A percentile compares a stretch with the other conserved stretches of the same genome.
phyloP scores from a whole-genome alignment of 2,329 filamentous ascomycete genomes.

The Didymella sp. region DNA sequence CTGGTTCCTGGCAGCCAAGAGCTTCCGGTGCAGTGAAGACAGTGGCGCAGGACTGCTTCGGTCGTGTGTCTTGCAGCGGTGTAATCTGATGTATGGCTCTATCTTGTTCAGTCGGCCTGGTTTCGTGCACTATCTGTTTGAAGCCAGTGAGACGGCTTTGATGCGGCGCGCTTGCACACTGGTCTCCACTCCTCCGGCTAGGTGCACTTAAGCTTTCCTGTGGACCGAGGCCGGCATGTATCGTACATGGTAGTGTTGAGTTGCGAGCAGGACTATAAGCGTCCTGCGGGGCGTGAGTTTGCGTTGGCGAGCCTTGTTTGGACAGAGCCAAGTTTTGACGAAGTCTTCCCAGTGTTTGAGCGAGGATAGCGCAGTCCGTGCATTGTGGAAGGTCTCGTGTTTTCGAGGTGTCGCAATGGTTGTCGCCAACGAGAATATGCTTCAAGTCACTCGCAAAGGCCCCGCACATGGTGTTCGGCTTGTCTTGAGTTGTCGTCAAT shows the following conservation, averaged over 20 bases:
- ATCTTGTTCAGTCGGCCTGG: neutral
- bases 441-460: conserved; percentile 9
- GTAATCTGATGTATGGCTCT: neutral
- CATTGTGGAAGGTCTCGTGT: conserved; percentile 18
- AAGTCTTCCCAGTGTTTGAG: conserved; percentile 33
- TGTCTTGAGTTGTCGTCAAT: neutral
- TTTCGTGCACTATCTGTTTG: too few species aligned
- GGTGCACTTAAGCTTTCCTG: neutral
- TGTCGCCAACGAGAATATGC: conserved; percentile 30
- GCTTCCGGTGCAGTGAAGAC: neutral
- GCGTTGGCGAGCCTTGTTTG: neutral
- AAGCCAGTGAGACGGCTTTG: neutral
- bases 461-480: conserved; percentile 30
- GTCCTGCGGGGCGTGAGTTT: neutral
- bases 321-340: conserved; percentile 26
- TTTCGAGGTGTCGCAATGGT: neutral
- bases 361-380: conserved; percentile 35
- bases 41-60: neutral
- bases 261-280: neutral
- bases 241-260: neutral
- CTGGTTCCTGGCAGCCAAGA: neutral
- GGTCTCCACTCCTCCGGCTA: neutral
- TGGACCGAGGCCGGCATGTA: neutral
- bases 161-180: neutral
- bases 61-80: neutral